Conservation (phyloP, 1,139 yeast species). For the Debaryomyces nepalensis region DNA sequence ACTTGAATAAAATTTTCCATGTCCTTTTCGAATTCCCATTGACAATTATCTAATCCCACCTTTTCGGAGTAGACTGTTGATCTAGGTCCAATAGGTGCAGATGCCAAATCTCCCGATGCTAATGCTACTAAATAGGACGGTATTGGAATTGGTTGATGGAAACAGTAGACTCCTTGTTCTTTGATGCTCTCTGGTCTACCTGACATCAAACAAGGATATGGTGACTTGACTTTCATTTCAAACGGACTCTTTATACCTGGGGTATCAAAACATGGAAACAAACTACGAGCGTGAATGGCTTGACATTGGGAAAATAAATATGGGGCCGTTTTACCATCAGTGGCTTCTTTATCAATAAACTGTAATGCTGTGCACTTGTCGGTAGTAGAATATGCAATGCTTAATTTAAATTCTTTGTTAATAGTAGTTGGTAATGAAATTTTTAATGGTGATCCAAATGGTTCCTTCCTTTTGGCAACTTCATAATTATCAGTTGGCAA, state of each 20-base stretch:
- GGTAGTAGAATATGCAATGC: constrained; percentile 37
- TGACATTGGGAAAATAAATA: constrained; percentile 50
- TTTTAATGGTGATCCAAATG: constrained; percentile 39
- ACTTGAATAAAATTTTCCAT: constrained; percentile 40
- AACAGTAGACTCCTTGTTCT: constrained; percentile 23
- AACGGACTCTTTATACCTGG: constrained; percentile 44
- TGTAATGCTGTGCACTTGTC: constrained; percentile 45
- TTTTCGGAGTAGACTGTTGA: constrained; percentile 37
- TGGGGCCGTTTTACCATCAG: constrained; percentile 42
- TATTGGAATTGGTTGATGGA: constrained; percentile 41
- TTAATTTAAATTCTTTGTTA: constrained; percentile 19
- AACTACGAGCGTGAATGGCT: constrained; percentile 47
- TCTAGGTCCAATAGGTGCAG: constrained; percentile 41
- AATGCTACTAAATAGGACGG: constrained; percentile 42
- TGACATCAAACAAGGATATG: constrained; percentile 40
- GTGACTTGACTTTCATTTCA: constrained; percentile 35
- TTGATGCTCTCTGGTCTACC: constrained; percentile 32
- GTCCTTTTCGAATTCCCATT: constrained; percentile 44
- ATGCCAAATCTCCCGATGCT: constrained; percentile 38
- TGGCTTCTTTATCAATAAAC: constrained; percentile 26
- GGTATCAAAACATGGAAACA: constrained; percentile 50
- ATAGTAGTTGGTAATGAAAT: constrained; percentile 20
- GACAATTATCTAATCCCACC: constrained; percentile 31
- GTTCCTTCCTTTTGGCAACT: constrained; percentile 26
- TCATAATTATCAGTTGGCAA: constrained; percentile 20